Base-by-base conservation (phyloP, 148 eudicot genomes). In the Vaccinium myrtillus region DNA sequence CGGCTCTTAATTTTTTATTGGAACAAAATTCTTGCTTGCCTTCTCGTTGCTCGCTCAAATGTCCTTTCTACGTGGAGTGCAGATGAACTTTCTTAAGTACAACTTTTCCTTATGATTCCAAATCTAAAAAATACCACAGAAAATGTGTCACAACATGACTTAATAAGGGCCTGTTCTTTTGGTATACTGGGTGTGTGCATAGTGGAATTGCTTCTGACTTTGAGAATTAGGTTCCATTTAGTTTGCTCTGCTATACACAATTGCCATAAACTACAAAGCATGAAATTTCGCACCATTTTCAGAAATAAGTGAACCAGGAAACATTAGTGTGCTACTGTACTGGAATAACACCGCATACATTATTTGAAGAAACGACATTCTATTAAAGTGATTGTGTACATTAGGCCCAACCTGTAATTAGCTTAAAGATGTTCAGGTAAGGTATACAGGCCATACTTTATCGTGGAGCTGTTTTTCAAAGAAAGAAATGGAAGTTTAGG, bases 381-480 rank as follows among this genome's bases (percentile, higher is more conserved):
- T 65, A 65, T 61, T n/a, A 61, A 61, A 61, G 27, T n/a, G 32
- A 65, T 65, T 65, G 30, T 9, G 30, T 23, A n/a, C 21, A 65
- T 12, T 2, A 65, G 32, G 14, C 30, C 70, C 9, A 23, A 65
- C 11, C 70, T 9, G 30, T n/a, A 65, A 63, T 23, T 30, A 30
- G 75, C 75, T 70, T 70, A 13, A 70, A 70, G 75, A 70, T 70
- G 75, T 70, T 67, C 18, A 27, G 75, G 13, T 70, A 70, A 70
- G 43, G 39, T 13, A 32, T 8, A 30, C 2, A 30, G 43, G 8
- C 6, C 46, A 1, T 30, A 30, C 46, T 30, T 70, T 70, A 11
- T 27, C 18, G 0, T 13, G 75, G 39, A 70, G 75, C 46, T 11
- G 43, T 70, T 67, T 30, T 30, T 16, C 75, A 32, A 70, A 30